These are phyloP conservation scores for Crithidia expoeki DNA, from an alignment of 208 protist genomes.

Conservation along the genomic window DNA sequence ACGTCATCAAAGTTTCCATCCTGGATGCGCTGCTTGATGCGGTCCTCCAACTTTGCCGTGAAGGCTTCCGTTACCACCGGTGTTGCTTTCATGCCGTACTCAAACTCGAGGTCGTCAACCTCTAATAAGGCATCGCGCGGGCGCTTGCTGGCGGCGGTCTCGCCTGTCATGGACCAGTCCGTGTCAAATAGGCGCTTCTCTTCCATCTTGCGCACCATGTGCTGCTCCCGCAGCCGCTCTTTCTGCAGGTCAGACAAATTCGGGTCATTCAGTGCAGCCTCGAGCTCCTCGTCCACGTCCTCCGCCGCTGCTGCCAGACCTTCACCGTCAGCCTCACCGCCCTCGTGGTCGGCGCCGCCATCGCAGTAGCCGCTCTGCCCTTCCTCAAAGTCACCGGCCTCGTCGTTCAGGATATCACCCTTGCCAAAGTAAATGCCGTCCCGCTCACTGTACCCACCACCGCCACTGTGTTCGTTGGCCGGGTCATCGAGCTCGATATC, in stretches of 20 bases:
- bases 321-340: conserved; percentile 7
- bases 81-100: conserved; percentile 87
- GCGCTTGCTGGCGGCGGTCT: conserved; percentile 72
- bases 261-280: conserved; percentile 60
- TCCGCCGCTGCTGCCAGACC: conserved; percentile 19
- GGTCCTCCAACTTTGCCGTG: conserved; percentile 87
- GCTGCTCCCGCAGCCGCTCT: conserved; percentile 72
- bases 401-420: conserved; percentile 42
- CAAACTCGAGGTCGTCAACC: conserved; percentile 82
- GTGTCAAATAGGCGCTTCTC: conserved; percentile 76
- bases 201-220: conserved; percentile 72
- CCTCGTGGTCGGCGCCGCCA: conserved; percentile 27
- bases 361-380: conserved; percentile 38
- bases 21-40: conserved; percentile 85
- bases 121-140: conserved; percentile 88
- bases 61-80: conserved; percentile 87
- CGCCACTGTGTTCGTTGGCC: conserved; percentile 25
- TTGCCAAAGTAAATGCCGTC: conserved; percentile 38
- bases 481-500: conserved; percentile 72
- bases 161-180: conserved; percentile 87
- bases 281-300: conserved; percentile 68
- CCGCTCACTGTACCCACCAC: conserved; percentile 19
- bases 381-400: conserved; percentile 58
- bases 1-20: conserved; percentile 87
- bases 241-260: conserved; percentile 73